phyloP scores from a whole-genome alignment of 176 grass and related monocot genomes.

The Rhynchospora tenuis region DNA sequence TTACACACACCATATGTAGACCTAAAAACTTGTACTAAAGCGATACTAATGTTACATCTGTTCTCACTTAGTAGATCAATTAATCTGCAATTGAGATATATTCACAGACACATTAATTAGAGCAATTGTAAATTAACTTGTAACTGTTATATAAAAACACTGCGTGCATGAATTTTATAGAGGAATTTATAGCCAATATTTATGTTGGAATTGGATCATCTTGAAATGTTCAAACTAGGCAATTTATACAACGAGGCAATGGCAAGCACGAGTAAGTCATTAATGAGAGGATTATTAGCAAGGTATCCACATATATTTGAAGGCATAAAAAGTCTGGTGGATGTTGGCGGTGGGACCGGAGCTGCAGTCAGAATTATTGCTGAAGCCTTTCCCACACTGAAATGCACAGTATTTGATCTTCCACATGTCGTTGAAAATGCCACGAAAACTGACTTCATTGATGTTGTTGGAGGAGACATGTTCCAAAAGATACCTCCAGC shows the following conservation, averaged over 20 bases:
- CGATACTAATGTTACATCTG: too few species aligned
- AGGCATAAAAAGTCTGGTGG: constrained; percentile 29
- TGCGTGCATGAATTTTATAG: too few species aligned
- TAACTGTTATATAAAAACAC: too few species aligned
- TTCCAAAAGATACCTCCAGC: constrained; percentile 24
- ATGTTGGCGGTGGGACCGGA: constrained; percentile 41
- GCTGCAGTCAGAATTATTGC: constrained; percentile 20
- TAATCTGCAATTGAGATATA: too few species aligned
- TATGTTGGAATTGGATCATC: too few species aligned
- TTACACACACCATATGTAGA: too few species aligned
- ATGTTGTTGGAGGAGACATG: constrained; percentile 40
- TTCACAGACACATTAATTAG: too few species aligned
- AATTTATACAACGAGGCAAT: constrained; percentile 10
- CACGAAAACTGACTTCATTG: not conserved
- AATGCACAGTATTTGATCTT: constrained; percentile 43
- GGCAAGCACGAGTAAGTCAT: not conserved
- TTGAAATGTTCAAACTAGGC: not conserved
- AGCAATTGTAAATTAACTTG: too few species aligned
- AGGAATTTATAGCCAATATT: too few species aligned
- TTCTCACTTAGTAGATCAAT: too few species aligned
- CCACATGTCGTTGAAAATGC: constrained; percentile 24
- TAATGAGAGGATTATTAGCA: not conserved
- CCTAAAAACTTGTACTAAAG: too few species aligned
- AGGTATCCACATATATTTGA: constrained; percentile 19
- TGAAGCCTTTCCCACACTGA: constrained; percentile 30